Evolutionary conservation across 768 basidiomycete genomes (phyloP).

Genomic region (Naematelia aurantialba): DNA sequence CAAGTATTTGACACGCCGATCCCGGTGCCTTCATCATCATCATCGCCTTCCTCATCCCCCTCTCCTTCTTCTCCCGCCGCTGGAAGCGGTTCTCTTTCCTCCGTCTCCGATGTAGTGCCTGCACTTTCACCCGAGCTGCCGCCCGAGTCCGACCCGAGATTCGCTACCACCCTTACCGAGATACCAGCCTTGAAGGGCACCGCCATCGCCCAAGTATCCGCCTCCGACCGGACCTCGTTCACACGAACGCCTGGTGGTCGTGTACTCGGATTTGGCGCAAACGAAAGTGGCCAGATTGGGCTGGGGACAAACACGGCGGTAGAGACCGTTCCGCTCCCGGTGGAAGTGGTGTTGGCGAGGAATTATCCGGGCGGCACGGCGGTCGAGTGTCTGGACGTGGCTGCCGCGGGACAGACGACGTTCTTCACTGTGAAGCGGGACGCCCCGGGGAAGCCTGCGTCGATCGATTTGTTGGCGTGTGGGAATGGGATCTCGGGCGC

Average conservation of each 20-base stretch:
- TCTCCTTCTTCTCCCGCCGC: neutral
- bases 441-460: constrained; percentile 43
- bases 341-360: constrained; percentile 73
- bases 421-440: constrained; percentile 69
- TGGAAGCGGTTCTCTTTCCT: neutral
- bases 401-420: constrained; percentile 60
- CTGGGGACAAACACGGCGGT: constrained; percentile 63
- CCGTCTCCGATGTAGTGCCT: neutral
- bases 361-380: constrained; percentile 56
- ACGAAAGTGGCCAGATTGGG: constrained; percentile 83
- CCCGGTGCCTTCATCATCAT: constrained; percentile 19
- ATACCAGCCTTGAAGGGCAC: constrained; percentile 68
- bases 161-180: constrained; percentile 68
- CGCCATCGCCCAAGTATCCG: constrained; percentile 64
- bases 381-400: constrained; percentile 63
- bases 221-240: constrained; percentile 71
- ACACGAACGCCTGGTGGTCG: constrained; percentile 64
- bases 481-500: constrained; percentile 78
- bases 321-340: constrained; percentile 72
- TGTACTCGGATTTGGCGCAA: constrained; percentile 85
- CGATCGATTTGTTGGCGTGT: constrained; percentile 64
- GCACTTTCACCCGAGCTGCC: constrained; percentile 50
- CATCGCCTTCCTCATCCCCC: constrained; percentile 42
- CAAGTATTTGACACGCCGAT: constrained; percentile 57
- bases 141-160: constrained; percentile 57